A percentile compares a stretch with the other conserved stretches of the same genome.
These are phyloP conservation scores for Mrakia gelida DNA, from an alignment of 768 basidiomycete genomes.

Conservation along the genomic window DNA sequence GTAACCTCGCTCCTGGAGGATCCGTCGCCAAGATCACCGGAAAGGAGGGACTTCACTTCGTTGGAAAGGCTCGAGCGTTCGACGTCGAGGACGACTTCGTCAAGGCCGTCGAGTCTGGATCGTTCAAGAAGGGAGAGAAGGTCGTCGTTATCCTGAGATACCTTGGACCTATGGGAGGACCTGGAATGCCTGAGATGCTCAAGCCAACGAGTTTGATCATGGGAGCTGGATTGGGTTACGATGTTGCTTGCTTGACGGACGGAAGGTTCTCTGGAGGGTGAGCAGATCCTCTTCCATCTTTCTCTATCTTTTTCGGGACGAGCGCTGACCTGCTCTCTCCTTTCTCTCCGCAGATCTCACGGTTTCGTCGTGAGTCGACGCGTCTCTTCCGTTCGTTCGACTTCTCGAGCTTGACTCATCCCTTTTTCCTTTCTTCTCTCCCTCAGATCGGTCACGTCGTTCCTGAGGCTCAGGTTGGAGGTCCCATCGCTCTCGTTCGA, in stretches of 20 bases:
- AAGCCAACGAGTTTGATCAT: conserved; percentile 94
- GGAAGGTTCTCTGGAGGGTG: conserved; percentile 98
- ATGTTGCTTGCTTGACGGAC: conserved; percentile 95
- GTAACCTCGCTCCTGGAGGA: conserved; percentile 88
- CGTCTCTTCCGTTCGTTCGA: background rate
- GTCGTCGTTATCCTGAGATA: conserved; percentile 92
- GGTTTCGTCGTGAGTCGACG: conserved; percentile 58
- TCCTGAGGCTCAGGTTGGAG: conserved; percentile 90
- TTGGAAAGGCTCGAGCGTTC: conserved; percentile 87
- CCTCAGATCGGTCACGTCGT: conserved; percentile 74
- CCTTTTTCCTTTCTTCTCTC: background rate
- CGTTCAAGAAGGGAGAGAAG: conserved; percentile 92
- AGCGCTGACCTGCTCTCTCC: conserved; percentile 28
- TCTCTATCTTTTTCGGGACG: conserved; percentile 23
- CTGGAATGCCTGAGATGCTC: conserved; percentile 99
- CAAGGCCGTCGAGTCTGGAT: conserved; percentile 77
- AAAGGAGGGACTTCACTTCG: conserved; percentile 85
- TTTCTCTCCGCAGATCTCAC: conserved; percentile 61
- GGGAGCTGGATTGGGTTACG: conserved; percentile 92
- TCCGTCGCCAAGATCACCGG: conserved; percentile 97
- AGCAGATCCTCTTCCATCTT: conserved; percentile 43
- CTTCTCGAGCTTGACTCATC: background rate
- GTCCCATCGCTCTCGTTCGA: conserved; percentile 81
- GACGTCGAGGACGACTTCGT: conserved; percentile 85
- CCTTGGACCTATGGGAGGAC: conserved; percentile 94